Evolutionary conservation across 495 filamentous ascomycete species (phyloP).

Genomic region (Penicillium coffeae): DNA sequence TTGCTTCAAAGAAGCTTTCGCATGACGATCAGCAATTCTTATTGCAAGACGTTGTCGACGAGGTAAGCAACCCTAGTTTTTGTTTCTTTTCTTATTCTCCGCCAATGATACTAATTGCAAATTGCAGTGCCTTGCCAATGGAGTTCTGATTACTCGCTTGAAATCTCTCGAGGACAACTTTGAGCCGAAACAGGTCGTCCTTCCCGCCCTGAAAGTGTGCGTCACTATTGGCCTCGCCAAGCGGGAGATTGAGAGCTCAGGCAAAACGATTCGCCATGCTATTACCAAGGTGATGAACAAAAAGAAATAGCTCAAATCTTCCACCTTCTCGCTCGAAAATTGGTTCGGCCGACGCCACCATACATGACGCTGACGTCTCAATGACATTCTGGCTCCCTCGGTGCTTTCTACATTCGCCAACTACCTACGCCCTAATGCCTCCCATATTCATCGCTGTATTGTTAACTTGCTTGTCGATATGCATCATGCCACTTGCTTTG

Average conservation of each 20-base stretch:
- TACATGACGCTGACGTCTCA: conserved; percentile 24
- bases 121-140: conserved; percentile 68
- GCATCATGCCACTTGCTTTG: conserved; percentile 20
- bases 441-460: conserved; percentile 19
- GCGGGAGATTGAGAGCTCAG: conserved; percentile 94
- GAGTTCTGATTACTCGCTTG: conserved; percentile 79
- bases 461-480: conserved; percentile 25
- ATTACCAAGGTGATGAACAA: conserved; percentile 80
- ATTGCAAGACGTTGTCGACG: conserved; percentile 87
- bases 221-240: conserved; percentile 80
- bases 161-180: conserved; percentile 68
- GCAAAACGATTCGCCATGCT: conserved; percentile 81
- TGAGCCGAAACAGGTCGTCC: conserved; percentile 60
- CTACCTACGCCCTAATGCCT: conserved; percentile 26
- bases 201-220: conserved; percentile 85
- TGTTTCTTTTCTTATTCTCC: no score
- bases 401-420: conserved; percentile 4
- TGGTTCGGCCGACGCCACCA: conserved; percentile 4
- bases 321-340: conserved; percentile 2
- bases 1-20: conserved; percentile 62
- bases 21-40: conserved; percentile 77
- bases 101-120: background rate
- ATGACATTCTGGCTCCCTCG: conserved; percentile 17
- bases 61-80: no score
- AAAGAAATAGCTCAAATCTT: conserved; percentile 33